phyloP scores from a whole-genome alignment of 257 asterid species.

The Marsdenia floribunda region DNA sequence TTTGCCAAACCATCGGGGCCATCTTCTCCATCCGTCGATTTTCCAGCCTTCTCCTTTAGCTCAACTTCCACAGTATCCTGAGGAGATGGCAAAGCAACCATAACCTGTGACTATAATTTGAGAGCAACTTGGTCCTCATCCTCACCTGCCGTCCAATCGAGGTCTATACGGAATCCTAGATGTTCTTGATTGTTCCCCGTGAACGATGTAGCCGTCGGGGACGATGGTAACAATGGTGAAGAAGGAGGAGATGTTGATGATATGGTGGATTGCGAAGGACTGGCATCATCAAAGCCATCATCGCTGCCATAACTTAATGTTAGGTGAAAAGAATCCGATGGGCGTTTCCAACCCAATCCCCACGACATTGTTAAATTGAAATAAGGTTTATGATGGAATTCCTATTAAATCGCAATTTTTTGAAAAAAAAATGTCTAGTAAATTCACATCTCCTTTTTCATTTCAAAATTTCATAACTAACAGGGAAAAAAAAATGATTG shows the following conservation, averaged over 20 bases:
- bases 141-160: slow-evolving; percentile 83
- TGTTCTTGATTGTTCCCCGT: slow-evolving; percentile 39
- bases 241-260: slow-evolving; percentile 37
- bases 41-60: slow-evolving; percentile 25
- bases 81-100: slow-evolving; percentile 93
- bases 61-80: slow-evolving; percentile 73
- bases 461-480: not conserved
- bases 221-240: slow-evolving; percentile 38
- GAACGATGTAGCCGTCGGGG: slow-evolving; percentile 35
- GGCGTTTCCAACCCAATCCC: slow-evolving; percentile 96
- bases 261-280: slow-evolving; percentile 57
- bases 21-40: slow-evolving; percentile 4
- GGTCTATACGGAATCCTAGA: slow-evolving; percentile 58
- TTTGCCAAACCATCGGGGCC: slow-evolving; percentile 17
- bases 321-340: slow-evolving; percentile 86
- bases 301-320: slow-evolving; percentile 78
- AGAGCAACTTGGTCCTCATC: slow-evolving; percentile 93
- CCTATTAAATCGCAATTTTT: not conserved
- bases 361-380: slow-evolving; percentile 64
- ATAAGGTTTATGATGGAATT: slow-evolving; percentile 6
- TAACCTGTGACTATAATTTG: slow-evolving; percentile 89
- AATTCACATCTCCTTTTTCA: not conserved
- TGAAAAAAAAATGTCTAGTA: not conserved
- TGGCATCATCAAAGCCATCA: slow-evolving; percentile 57
- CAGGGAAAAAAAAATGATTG: too few relatives aligned